Conservation (phyloP, 1,284 basidiomycete genomes). For the Melampsora larici-populina region DNA sequence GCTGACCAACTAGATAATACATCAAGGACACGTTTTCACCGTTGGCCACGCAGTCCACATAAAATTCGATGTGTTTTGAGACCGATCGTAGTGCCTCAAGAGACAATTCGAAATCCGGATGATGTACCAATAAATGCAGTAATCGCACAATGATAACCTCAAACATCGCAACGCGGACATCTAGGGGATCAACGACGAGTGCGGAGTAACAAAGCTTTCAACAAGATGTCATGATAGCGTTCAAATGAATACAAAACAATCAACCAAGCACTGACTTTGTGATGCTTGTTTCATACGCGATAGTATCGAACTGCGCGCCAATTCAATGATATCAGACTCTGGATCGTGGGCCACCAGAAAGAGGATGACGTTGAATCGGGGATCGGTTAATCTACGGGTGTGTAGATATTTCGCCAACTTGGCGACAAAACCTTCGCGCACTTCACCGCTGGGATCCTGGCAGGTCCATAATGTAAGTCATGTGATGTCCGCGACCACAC, state of each 20-base stretch:
- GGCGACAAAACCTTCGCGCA: constrained; percentile 72
- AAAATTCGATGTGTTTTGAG: constrained; percentile 80
- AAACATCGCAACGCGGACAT: constrained; percentile 65
- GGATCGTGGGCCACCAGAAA: constrained; percentile 90
- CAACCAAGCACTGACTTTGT: constrained; percentile 56
- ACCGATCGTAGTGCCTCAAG: constrained; percentile 62
- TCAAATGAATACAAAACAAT: background rate
- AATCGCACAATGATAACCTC: constrained; percentile 81
- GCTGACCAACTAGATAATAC: constrained; percentile 73
- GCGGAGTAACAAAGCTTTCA: background rate
- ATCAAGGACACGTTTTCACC: constrained; percentile 77
- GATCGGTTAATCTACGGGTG: constrained; percentile 51
- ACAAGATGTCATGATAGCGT: background rate
- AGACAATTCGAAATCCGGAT: constrained; percentile 75
- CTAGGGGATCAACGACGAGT: constrained; percentile 51
- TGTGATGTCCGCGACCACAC: constrained; percentile 34
- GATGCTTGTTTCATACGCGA: constrained; percentile 59
- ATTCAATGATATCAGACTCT: constrained; percentile 65
- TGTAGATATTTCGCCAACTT: constrained; percentile 67
- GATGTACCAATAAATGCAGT: constrained; percentile 82
- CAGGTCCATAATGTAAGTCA: constrained; percentile 12
- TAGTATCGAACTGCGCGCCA: constrained; percentile 62
- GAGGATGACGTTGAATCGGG: constrained; percentile 75
- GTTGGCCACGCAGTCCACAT: constrained; percentile 70
- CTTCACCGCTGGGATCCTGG: constrained; percentile 81